These are phyloP conservation scores for Asterella californica DNA, from an alignment of 225 moss, liverwort and hornwort species.

Conservation along the genomic window DNA sequence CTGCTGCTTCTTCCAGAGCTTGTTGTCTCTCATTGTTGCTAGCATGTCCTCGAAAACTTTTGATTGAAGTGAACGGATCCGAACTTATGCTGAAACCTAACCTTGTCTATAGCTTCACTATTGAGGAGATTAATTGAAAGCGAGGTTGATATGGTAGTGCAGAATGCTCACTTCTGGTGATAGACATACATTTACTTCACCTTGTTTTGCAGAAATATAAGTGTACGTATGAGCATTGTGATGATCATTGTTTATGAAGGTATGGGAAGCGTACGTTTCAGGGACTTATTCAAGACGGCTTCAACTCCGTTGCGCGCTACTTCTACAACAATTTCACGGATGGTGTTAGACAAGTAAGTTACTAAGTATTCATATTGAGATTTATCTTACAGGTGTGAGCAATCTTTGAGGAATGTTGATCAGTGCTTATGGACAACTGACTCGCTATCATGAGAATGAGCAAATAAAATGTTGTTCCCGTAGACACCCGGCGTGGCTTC, in stretches of 20 bases:
- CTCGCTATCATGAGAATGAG: neutral
- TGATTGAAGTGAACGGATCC: neutral
- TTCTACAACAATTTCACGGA: conserved; percentile 97
- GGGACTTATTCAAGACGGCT: conserved; percentile 89
- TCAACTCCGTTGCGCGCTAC: conserved; percentile 79
- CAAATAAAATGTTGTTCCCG: neutral
- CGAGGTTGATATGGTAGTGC: neutral
- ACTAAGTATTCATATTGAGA: neutral
- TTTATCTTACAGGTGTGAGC: neutral
- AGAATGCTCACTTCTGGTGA: neutral
- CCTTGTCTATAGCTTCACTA: neutral
- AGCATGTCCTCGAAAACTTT: neutral
- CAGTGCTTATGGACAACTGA: neutral
- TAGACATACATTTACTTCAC: neutral
- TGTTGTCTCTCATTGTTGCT: neutral
- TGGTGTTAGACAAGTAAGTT: conserved; percentile 75
- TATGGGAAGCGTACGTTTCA: conserved; percentile 75
- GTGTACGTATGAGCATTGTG: too few species aligned
- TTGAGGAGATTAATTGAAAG: neutral
- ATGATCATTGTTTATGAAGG: conserved; percentile 33
- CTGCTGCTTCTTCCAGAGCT: neutral
- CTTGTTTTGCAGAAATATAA: neutral
- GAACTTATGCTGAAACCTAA: neutral
- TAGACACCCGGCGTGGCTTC: too few species aligned
- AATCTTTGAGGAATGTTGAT: neutral